Conservation (phyloP, 768 basidiomycete species). For the Mycena rosella region DNA sequence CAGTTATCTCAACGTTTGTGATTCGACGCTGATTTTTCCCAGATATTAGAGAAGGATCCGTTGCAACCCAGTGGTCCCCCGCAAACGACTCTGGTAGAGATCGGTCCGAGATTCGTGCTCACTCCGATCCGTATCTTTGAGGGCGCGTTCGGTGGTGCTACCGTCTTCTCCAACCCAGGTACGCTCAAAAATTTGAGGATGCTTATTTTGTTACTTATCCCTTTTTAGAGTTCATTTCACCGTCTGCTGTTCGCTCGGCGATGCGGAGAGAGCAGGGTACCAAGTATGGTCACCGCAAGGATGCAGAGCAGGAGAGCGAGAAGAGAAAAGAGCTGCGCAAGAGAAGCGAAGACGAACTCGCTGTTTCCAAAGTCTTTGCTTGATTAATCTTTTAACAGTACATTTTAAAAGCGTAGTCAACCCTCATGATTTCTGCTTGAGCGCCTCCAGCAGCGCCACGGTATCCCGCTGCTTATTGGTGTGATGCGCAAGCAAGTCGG, state of each 20-base stretch:
- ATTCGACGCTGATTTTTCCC: constrained; percentile 23
- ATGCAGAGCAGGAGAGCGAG: constrained; percentile 75
- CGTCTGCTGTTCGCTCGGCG: constrained; percentile 81
- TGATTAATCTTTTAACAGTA: constrained; percentile 52
- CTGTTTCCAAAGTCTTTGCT: constrained; percentile 91
- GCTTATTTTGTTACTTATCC: constrained; percentile 9
- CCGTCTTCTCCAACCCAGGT: constrained; percentile 97
- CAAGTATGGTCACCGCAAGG: constrained; percentile 87
- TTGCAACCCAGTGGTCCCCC: constrained; percentile 87
- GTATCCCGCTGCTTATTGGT: constrained; percentile 9
- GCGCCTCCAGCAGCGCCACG: neutral
- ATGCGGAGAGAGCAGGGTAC: constrained; percentile 79
- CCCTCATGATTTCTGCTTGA: neutral
- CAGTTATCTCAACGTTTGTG: constrained; percentile 20
- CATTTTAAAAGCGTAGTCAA: neutral
- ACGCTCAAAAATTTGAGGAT: constrained; percentile 41
- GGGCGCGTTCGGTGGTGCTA: constrained; percentile 95
- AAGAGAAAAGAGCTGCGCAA: constrained; percentile 73
- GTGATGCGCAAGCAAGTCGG: constrained; percentile 22
- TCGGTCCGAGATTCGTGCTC: constrained; percentile 96
- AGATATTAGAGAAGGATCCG: constrained; percentile 97
- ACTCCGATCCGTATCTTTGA: constrained; percentile 99
- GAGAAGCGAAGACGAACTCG: constrained; percentile 82
- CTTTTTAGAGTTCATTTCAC: constrained; percentile 88
- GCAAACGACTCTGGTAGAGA: constrained; percentile 92